These are phyloP conservation scores for Sugiyamaella paludigena DNA, from an alignment of 1,139 yeast species.

Conservation along the genomic window DNA sequence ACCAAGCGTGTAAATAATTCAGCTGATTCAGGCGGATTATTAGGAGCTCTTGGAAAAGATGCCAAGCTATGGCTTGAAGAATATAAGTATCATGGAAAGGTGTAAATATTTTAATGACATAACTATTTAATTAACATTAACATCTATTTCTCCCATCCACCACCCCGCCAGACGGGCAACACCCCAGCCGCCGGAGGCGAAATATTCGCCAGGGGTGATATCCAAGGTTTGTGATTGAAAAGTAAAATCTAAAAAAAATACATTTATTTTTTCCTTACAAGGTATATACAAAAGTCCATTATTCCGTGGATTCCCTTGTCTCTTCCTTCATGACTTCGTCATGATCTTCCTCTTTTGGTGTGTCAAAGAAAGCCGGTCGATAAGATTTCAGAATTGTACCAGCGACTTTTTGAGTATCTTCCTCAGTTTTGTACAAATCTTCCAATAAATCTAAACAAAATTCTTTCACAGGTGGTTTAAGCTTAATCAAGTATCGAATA, in stretches of 20 bases:
- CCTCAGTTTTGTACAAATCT: constrained; percentile 52
- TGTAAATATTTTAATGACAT: constrained; percentile 17
- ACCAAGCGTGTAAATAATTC: constrained; percentile 18
- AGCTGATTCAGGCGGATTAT: constrained; percentile 24
- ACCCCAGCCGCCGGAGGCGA: too few relatives aligned
- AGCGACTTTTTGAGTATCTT: constrained; percentile 57
- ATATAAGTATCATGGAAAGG: constrained; percentile 30
- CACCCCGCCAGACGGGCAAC: neutral
- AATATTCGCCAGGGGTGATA: too few relatives aligned
- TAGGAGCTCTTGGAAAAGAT: constrained; percentile 33
- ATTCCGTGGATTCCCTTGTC: neutral
- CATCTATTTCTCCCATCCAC: neutral
- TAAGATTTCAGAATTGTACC: constrained; percentile 52
- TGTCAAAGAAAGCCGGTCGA: constrained; percentile 25
- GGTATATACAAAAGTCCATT: neutral
- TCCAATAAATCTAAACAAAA: constrained; percentile 64
- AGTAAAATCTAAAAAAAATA: neutral
- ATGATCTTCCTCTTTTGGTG: neutral
- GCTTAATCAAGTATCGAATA: constrained; percentile 77
- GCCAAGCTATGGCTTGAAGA: constrained; percentile 34
- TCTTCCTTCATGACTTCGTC: constrained; percentile 1
- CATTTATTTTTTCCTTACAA: neutral
- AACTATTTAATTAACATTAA: constrained; percentile 6
- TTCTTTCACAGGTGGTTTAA: constrained; percentile 78
- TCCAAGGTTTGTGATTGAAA: too few relatives aligned